phyloP scores from a whole-genome alignment of 208 protist species.

The Crithidia sp. region DNA sequence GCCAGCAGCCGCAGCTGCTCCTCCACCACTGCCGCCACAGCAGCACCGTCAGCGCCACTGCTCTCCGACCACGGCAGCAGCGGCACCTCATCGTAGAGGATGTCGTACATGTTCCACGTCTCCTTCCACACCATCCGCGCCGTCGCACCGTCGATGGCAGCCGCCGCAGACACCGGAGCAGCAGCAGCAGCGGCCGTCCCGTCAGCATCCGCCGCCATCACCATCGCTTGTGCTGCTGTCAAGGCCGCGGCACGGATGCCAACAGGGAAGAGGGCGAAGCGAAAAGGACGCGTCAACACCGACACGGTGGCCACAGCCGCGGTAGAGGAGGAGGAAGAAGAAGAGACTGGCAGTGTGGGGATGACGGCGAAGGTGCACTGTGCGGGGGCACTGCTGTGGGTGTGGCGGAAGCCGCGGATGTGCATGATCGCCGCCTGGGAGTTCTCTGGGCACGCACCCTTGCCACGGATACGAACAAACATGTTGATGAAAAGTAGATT shows the following conservation, averaged over 20 bases:
- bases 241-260: slow-evolving; percentile 45
- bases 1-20: slow-evolving; percentile 5
- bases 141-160: slow-evolving; percentile 5
- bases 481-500: slow-evolving; percentile 27
- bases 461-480: slow-evolving; percentile 83
- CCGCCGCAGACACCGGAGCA: neutral
- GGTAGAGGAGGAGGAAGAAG: neutral
- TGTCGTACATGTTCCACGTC: slow-evolving; percentile 89
- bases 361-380: slow-evolving; percentile 14
- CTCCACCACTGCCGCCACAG: slow-evolving; percentile 15
- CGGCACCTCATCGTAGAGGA: slow-evolving; percentile 79
- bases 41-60: neutral
- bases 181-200: neutral
- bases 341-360: neutral
- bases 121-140: slow-evolving; percentile 73
- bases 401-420: slow-evolving; percentile 76
- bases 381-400: slow-evolving; percentile 46
- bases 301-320: neutral
- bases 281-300: slow-evolving; percentile 28
- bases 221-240: slow-evolving; percentile 7
- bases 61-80: slow-evolving; percentile 48
- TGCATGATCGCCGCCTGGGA: slow-evolving; percentile 81
- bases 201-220: neutral
- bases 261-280: slow-evolving; percentile 67
- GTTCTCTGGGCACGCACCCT: slow-evolving; percentile 83